Percentiles rank a stretch among this genome's conserved stretches.
These are phyloP conservation scores for Fomes fomentarius DNA, from an alignment of 1,284 basidiomycete genomes.

Conservation along the genomic window DNA sequence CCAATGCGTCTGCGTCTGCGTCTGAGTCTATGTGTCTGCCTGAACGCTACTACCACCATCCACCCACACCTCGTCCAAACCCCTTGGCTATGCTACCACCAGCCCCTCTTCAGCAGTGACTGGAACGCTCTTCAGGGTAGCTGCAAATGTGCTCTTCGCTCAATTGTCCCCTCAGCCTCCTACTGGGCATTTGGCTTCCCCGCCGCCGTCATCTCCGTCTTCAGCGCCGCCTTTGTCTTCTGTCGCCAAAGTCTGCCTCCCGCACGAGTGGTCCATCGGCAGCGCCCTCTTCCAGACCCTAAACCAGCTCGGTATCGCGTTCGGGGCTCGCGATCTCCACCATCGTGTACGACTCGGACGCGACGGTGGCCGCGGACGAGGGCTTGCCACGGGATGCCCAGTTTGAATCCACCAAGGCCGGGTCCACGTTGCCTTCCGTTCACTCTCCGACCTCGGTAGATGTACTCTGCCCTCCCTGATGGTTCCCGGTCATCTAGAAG, in stretches of 20 bases:
- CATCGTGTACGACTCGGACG: constrained; percentile 65
- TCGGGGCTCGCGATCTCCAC: constrained; percentile 79
- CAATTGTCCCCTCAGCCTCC: constrained; percentile 59
- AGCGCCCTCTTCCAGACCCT: constrained; percentile 81
- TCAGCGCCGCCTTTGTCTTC: constrained; percentile 83
- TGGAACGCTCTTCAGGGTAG: constrained; percentile 67
- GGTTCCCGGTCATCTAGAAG: no score
- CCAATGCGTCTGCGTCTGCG: constrained; percentile 55
- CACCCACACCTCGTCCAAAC: not conserved
- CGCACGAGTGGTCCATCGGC: constrained; percentile 79
- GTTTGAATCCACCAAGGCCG: no score
- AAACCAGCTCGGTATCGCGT: constrained; percentile 75
- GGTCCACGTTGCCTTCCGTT: no score
- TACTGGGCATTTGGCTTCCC: constrained; percentile 89
- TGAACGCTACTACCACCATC: no score
- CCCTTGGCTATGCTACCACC: no score
- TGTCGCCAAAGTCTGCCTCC: constrained; percentile 70
- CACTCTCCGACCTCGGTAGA: no score
- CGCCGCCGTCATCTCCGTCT: constrained; percentile 69
- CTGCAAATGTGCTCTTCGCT: constrained; percentile 75
- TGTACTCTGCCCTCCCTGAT: no score
- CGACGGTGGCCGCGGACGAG: constrained; percentile 37
- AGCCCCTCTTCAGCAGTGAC: no score
- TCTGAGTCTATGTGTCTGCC: no score
- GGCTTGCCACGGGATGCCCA: no score